A percentile compares a stretch with the other conserved stretches of the same genome.
These are phyloP conservation scores for Lojkania enalia DNA, from an alignment of 2,329 filamentous ascomycete genomes.

Conservation along the genomic window DNA sequence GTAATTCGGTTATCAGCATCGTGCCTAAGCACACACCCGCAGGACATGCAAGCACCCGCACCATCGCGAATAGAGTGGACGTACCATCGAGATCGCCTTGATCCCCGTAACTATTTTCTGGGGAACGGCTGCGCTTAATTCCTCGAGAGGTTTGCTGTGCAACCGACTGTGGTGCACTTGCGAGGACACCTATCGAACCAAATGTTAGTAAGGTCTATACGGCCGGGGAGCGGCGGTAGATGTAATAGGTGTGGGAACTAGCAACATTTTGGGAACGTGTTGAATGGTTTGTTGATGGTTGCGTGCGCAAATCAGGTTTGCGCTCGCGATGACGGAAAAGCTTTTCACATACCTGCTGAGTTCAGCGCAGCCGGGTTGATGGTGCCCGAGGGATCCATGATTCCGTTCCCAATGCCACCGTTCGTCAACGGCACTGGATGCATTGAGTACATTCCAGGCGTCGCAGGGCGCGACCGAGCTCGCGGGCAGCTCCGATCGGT, in stretches of 20 bases:
- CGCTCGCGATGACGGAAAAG: constrained; percentile 5
- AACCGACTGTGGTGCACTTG: constrained; percentile 32
- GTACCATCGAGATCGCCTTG: constrained; percentile 39
- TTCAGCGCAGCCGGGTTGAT: constrained; percentile 48
- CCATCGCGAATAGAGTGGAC: constrained; percentile 10
- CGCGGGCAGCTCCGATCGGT: constrained; percentile 26
- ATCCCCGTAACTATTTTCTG: constrained; percentile 43
- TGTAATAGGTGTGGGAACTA: constrained; percentile 34
- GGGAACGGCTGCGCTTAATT: constrained; percentile 48
- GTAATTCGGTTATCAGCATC: constrained; percentile 19
- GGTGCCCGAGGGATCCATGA: constrained; percentile 47
- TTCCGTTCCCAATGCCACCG: constrained; percentile 45
- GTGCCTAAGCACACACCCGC: constrained; percentile 5
- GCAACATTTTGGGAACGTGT: constrained; percentile 12
- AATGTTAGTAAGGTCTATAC: constrained; percentile 28
- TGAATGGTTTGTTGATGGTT: constrained; percentile 13
- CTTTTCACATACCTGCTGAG: constrained; percentile 37
- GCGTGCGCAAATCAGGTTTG: constrained; percentile 13
- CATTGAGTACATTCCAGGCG: constrained; percentile 48
- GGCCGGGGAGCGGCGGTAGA: constrained; percentile 30
- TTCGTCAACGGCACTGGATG: constrained; percentile 46
- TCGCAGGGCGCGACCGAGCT: constrained; percentile 39
- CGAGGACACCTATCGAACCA: constrained; percentile 30
- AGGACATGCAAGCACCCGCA: constrained; percentile 11
- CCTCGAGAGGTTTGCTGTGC: constrained; percentile 43